Percentiles rank a stretch among this genome's conserved stretches.
Evolutionary conservation across 164 flowering plant genomes (phyloP).

Genomic region (Vitis rotundifolia): DNA sequence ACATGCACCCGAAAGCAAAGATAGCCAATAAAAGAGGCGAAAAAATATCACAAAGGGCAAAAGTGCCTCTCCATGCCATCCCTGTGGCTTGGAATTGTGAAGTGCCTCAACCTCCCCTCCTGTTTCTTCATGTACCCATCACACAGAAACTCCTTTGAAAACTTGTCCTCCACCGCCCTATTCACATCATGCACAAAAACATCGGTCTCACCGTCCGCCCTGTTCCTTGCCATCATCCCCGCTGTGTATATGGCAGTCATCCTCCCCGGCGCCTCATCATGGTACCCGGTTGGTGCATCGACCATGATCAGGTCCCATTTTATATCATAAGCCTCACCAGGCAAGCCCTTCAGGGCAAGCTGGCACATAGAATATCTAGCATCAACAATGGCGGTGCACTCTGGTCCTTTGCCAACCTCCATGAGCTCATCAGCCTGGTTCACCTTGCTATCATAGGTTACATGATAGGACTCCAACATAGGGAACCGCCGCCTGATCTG

Average conservation of each 20-base stretch:
- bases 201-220: conserved; percentile 67
- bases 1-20: not conserved
- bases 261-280: conserved; percentile 85
- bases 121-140: conserved; percentile 65
- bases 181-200: conserved; percentile 93
- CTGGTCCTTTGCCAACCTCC: conserved; percentile 43
- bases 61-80: conserved; percentile 40
- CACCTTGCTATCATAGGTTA: conserved; percentile 63
- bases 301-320: conserved; percentile 95
- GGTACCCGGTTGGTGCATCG: conserved; percentile 88
- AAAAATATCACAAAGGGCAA: conserved; percentile 39
- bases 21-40: not conserved
- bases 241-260: conserved; percentile 89
- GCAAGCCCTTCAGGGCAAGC: conserved; percentile 63
- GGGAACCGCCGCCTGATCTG: conserved; percentile 56
- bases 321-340: conserved; percentile 55
- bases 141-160: conserved; percentile 74
- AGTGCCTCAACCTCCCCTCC: conserved; percentile 74
- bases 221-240: conserved; percentile 85
- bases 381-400: conserved; percentile 51
- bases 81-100: conserved; percentile 65
- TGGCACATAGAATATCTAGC: conserved; percentile 52
- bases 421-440: conserved; percentile 56
- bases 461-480: conserved; percentile 61
- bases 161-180: conserved; percentile 72